Percentiles rank a stretch among this genome's conserved stretches.
phyloP scores from a whole-genome alignment of 495 filamentous ascomycete genomes.

The Collariella sp. region DNA sequence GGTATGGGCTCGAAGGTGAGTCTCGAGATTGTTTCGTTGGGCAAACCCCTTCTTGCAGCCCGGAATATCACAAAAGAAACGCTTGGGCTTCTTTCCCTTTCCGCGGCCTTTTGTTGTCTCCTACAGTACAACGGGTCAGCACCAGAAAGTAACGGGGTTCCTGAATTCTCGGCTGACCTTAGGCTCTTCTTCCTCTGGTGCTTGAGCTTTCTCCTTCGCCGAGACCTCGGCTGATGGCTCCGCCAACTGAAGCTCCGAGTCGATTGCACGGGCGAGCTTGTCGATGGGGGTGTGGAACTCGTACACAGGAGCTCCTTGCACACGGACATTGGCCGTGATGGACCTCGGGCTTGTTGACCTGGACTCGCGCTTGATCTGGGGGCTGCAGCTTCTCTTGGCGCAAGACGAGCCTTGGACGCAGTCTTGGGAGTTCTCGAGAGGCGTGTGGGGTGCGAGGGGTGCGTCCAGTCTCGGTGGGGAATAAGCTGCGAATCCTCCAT shows the following conservation, averaged over 20 bases:
- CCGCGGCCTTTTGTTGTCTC: not conserved
- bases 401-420: slow-evolving; percentile 9
- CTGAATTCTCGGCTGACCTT: slow-evolving; percentile 4
- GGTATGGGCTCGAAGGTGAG: slow-evolving; percentile 82
- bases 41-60: slow-evolving; percentile 76
- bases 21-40: slow-evolving; percentile 91
- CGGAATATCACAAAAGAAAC: slow-evolving; percentile 66
- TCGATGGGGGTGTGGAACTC: slow-evolving; percentile 78
- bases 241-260: slow-evolving; percentile 61
- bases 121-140: not conserved
- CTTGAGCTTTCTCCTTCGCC: too few relatives aligned
- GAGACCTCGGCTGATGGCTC: too few relatives aligned
- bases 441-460: slow-evolving; percentile 31
- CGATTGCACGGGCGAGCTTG: slow-evolving; percentile 85
- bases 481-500: slow-evolving; percentile 29
- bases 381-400: slow-evolving; percentile 24
- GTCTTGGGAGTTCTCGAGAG: slow-evolving; percentile 24
- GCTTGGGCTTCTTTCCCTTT: slow-evolving; percentile 44
- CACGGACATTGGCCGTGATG: slow-evolving; percentile 20
- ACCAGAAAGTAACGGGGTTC: not conserved
- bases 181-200: slow-evolving; percentile 5
- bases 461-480: slow-evolving; percentile 22
- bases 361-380: slow-evolving; percentile 34
- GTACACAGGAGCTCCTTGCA: slow-evolving; percentile 29
- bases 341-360: slow-evolving; percentile 4